Evolutionary conservation across 345 rosid species (phyloP).

Genomic region (Psidium guajava): DNA sequence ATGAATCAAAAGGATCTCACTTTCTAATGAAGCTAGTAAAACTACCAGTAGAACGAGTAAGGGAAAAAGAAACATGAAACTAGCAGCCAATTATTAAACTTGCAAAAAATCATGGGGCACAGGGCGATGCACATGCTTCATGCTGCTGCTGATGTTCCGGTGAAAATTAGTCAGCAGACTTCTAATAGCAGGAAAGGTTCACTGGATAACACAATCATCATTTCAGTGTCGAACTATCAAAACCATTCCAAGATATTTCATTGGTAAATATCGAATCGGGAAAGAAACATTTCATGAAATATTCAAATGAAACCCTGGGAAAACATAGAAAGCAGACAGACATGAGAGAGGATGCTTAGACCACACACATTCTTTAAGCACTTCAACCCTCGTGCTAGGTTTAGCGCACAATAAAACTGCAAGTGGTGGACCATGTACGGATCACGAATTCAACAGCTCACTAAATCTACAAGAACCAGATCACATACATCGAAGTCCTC

Average conservation of each 20-base stretch:
- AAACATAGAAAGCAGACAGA: not conserved
- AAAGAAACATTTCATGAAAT: not conserved
- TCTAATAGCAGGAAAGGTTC: not conserved
- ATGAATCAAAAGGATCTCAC: not conserved
- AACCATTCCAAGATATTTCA: not conserved
- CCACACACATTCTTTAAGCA: not conserved
- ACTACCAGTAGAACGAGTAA: not conserved
- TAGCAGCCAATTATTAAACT: not conserved
- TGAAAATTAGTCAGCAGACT: not conserved
- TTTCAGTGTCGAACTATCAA: not conserved
- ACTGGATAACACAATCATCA: not conserved
- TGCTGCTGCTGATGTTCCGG: not conserved
- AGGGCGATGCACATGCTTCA: not conserved
- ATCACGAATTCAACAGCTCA: not conserved
- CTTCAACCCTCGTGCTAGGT: not conserved
- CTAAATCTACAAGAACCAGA: not conserved
- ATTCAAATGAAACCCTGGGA: not conserved
- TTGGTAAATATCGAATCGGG: not conserved
- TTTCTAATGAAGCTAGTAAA: not conserved
- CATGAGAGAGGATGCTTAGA: not conserved
- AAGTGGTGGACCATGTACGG: not conserved
- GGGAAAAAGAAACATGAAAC: not conserved
- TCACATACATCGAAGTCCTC: not conserved
- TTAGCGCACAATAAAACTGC: not conserved
- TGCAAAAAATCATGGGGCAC: not conserved